These are phyloP conservation scores for Penicillium sp. DNA, from an alignment of 2,329 filamentous ascomycete genomes.

Conservation along the genomic window DNA sequence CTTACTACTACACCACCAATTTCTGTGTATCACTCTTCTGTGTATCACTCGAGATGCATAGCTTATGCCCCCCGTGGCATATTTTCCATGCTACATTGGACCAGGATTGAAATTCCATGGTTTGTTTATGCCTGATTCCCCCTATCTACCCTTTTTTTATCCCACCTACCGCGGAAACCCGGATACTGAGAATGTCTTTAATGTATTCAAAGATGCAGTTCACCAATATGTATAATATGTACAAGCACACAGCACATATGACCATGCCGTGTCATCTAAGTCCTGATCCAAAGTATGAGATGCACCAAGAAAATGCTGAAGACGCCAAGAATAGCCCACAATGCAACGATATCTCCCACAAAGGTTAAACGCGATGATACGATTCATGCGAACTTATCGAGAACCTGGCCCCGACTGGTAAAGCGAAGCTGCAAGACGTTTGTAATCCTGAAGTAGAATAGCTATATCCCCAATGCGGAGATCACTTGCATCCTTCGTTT, in stretches of 20 bases:
- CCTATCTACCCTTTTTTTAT: background rate
- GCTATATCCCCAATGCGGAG: slow-evolving; percentile 71
- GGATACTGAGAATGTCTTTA: background rate
- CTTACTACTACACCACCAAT: background rate
- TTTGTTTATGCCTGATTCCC: slow-evolving; percentile 16
- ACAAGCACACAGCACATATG: slow-evolving; percentile 5
- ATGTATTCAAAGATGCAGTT: background rate
- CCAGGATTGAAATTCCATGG: background rate
- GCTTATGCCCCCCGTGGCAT: background rate
- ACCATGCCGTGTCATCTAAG: slow-evolving; percentile 8
- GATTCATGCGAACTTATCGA: slow-evolving; percentile 7
- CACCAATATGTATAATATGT: slow-evolving; percentile 15
- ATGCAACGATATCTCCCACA: slow-evolving; percentile 6
- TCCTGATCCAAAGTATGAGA: background rate
- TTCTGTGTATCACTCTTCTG: background rate
- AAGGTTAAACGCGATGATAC: background rate
- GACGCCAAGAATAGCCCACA: slow-evolving; percentile 18
- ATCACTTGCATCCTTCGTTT: slow-evolving; percentile 67
- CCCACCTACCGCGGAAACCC: background rate
- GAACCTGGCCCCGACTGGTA: slow-evolving; percentile 45
- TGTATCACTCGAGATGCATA: slow-evolving; percentile 2
- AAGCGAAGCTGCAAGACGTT: slow-evolving; percentile 64
- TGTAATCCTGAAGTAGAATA: slow-evolving; percentile 70
- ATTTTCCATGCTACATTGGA: background rate
- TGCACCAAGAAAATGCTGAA: background rate